Conservation (phyloP, 495 filamentous ascomycete species). For the Glarea lozoyensis region DNA sequence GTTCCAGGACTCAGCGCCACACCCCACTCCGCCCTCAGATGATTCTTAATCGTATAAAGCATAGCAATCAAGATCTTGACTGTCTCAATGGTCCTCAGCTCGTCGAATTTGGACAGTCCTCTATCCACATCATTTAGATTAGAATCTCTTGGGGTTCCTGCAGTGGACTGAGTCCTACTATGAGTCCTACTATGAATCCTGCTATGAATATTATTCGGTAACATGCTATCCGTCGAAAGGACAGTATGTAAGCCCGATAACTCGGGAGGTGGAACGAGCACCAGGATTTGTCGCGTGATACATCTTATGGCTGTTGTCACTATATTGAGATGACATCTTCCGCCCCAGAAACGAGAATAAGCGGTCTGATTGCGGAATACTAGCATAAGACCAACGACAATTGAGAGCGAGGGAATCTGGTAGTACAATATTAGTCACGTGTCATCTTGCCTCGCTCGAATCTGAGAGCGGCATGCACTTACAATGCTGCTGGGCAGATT, state of each 20-base stretch:
- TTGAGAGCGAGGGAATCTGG: conserved; percentile 67
- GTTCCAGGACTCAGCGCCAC: conserved; percentile 38
- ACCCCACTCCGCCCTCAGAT: conserved; percentile 66
- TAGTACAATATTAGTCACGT: not conserved
- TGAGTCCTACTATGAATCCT: not conserved
- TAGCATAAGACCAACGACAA: conserved; percentile 74
- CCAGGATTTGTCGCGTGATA: conserved; percentile 17
- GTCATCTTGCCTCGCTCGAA: not conserved
- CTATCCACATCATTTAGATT: not conserved
- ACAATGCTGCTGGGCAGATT: conserved; percentile 58
- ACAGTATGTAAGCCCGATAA: conserved; percentile 8
- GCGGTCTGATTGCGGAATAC: conserved; percentile 66
- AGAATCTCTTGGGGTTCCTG: too few relatives aligned
- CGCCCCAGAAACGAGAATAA: conserved; percentile 66
- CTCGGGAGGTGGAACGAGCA: conserved; percentile 16
- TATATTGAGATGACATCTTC: conserved; percentile 48
- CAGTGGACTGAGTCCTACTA: too few relatives aligned
- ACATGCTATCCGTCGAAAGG: conserved; percentile 11
- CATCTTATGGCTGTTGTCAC: conserved; percentile 29
- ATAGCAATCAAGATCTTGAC: conserved; percentile 54
- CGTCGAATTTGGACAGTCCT: conserved; percentile 22
- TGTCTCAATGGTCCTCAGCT: conserved; percentile 42
- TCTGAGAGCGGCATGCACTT: conserved; percentile 15
- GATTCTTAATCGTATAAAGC: conserved; percentile 68
- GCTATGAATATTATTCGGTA: conserved; percentile 1